Conservation (phyloP, 148 eudicot genomes). For the Rhododendron ferrugineum region DNA sequence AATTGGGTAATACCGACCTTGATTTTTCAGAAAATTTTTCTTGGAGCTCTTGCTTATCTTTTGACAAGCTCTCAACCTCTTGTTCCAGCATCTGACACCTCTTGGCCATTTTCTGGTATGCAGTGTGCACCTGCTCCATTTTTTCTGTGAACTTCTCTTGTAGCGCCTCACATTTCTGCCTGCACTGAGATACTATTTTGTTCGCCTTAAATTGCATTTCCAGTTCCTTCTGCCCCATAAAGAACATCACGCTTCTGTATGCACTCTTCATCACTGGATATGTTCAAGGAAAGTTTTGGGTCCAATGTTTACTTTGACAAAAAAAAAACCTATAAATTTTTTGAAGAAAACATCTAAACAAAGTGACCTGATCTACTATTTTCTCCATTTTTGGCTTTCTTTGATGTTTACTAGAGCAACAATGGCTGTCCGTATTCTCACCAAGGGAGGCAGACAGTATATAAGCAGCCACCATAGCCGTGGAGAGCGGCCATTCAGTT, state of each 20-base stretch:
- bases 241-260: conserved; percentile 86
- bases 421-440: not conserved
- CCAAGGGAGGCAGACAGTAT: not conserved
- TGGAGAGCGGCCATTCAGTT: not conserved
- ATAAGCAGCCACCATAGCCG: not conserved
- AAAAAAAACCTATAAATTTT: no score
- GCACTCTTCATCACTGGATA: conserved; percentile 81
- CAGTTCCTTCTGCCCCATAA: conserved; percentile 75
- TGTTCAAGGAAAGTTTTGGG: conserved; percentile 33
- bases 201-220: conserved; percentile 95
- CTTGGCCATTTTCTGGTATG: conserved; percentile 87
- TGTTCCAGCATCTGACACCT: conserved; percentile 92
- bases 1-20: conserved; percentile 33
- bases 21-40: conserved; percentile 77
- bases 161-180: conserved; percentile 78
- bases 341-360: no score
- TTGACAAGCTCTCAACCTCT: conserved; percentile 68
- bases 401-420: not conserved
- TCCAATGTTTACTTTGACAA: not conserved
- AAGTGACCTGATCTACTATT: not conserved
- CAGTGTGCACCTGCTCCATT: conserved; percentile 73
- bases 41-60: conserved; percentile 87
- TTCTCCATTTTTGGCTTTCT: not conserved
- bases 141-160: conserved; percentile 77
- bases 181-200: conserved; percentile 62